These are phyloP conservation scores for Hemisphaericaspora subhashii DNA, from an alignment of 1,139 yeast genomes.

Conservation along the genomic window DNA sequence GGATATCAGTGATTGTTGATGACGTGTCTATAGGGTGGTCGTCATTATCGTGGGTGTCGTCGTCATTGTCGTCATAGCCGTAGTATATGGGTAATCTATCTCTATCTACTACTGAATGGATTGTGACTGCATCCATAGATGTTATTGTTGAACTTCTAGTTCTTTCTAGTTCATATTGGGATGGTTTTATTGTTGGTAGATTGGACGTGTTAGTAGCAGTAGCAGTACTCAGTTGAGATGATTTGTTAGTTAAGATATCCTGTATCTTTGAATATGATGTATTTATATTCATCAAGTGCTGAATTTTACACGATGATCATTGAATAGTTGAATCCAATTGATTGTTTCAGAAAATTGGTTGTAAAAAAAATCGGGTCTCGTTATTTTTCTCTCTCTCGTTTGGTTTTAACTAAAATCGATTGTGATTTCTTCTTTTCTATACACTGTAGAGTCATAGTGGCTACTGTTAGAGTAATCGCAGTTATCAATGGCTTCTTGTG, in stretches of 20 bases:
- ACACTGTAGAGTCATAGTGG: too few relatives aligned
- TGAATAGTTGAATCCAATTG: too few relatives aligned
- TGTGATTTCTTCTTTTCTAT: too few relatives aligned
- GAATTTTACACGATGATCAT: neutral
- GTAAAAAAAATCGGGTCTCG: too few relatives aligned
- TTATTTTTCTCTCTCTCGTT: too few relatives aligned
- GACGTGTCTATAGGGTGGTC: neutral
- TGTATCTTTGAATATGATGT: neutral
- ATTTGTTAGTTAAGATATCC: neutral
- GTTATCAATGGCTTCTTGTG: too few relatives aligned
- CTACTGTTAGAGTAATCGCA: too few relatives aligned
- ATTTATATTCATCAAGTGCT: neutral
- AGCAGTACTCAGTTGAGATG: neutral
- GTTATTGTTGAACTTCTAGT: slow-evolving; percentile 4
- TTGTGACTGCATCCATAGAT: slow-evolving; percentile 5
- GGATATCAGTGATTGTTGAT: neutral
- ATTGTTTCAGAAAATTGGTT: too few relatives aligned
- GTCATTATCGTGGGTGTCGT: neutral
- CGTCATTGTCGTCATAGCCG: neutral
- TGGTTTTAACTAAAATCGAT: too few relatives aligned
- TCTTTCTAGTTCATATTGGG: neutral
- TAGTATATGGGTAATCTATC: neutral
- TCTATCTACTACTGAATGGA: slow-evolving; percentile 5
- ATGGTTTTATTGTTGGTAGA: neutral
- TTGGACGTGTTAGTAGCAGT: neutral